Percentiles rank a stretch among this genome's conserved stretches.
Conservation (phyloP, 2,329 filamentous ascomycete species). For the Amylocarpus encephaloides region DNA sequence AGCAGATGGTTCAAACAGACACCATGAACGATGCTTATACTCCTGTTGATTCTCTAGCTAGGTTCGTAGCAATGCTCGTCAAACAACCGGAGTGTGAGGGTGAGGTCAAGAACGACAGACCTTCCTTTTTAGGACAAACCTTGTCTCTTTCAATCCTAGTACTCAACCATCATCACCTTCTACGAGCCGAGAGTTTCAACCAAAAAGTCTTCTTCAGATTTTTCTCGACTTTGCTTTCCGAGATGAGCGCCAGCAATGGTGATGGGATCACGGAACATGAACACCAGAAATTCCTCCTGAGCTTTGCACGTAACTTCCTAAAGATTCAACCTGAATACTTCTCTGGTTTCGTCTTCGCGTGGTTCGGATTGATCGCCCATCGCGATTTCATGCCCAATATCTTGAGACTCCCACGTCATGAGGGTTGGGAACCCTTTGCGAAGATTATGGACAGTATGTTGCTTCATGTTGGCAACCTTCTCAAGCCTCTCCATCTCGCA, state of each 20-base stretch:
- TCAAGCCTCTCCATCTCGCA: slow-evolving; percentile 66
- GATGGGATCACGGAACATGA: slow-evolving; percentile 55
- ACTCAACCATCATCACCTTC: slow-evolving; percentile 78
- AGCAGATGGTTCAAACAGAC: slow-evolving; percentile 56
- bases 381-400: slow-evolving; percentile 76
- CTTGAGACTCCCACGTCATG: slow-evolving; percentile 58
- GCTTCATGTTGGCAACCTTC: slow-evolving; percentile 67
- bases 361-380: slow-evolving; percentile 78
- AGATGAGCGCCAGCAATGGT: slow-evolving; percentile 54
- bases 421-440: slow-evolving; percentile 71
- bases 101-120: slow-evolving; percentile 55
- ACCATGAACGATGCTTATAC: slow-evolving; percentile 51
- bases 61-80: slow-evolving; percentile 70
- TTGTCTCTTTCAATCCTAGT: slow-evolving; percentile 73
- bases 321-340: slow-evolving; percentile 70
- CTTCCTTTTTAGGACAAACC: slow-evolving; percentile 69
- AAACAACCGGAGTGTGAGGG: slow-evolving; percentile 58
- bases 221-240: slow-evolving; percentile 75
- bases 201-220: slow-evolving; percentile 88
- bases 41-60: slow-evolving; percentile 73
- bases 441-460: slow-evolving; percentile 68
- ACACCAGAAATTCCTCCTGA: slow-evolving; percentile 62
- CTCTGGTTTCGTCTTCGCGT: slow-evolving; percentile 78
- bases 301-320: slow-evolving; percentile 64
- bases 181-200: slow-evolving; percentile 74